A percentile compares a stretch with the other conserved stretches of the same genome.
Conservation (phyloP, 306 rosid species). For the Canavalia ensiformis region DNA sequence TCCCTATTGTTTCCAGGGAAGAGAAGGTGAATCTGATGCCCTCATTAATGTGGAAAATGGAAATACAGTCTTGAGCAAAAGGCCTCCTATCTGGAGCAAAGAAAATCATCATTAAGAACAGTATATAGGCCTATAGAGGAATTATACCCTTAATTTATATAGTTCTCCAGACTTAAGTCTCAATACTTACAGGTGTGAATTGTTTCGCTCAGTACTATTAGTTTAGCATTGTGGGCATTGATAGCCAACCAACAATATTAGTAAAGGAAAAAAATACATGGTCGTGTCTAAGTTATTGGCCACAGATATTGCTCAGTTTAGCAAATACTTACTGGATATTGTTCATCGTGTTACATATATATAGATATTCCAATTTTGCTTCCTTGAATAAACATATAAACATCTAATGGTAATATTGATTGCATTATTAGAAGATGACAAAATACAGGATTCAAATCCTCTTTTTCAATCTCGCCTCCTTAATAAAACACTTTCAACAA, state of each 20-base stretch:
- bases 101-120: slow-evolving; percentile 45
- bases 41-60: slow-evolving; percentile 70
- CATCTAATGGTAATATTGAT: slow-evolving; percentile 20
- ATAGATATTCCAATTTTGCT: background rate
- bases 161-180: slow-evolving; percentile 31
- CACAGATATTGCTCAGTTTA: slow-evolving; percentile 37
- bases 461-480: background rate
- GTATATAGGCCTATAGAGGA: slow-evolving; percentile 27
- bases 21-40: slow-evolving; percentile 80
- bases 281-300: slow-evolving; percentile 30
- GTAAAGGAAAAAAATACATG: slow-evolving; percentile 2
- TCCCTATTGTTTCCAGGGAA: slow-evolving; percentile 56
- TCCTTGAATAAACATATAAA: slow-evolving; percentile 6
- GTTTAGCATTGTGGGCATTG: slow-evolving; percentile 46
- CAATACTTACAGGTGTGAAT: slow-evolving; percentile 46
- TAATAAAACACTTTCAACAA: background rate
- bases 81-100: slow-evolving; percentile 67
- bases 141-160: slow-evolving; percentile 16
- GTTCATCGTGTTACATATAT: slow-evolving; percentile 25
- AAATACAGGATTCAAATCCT: background rate
- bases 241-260: slow-evolving; percentile 40
- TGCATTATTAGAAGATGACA: background rate
- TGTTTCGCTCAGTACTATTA: slow-evolving; percentile 35
- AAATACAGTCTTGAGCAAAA: slow-evolving; percentile 58
- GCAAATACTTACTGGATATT: slow-evolving; percentile 30